Evolutionary conservation across 305 asterid genomes (phyloP).

Genomic region (Fraxinus xanthoxyloides): DNA sequence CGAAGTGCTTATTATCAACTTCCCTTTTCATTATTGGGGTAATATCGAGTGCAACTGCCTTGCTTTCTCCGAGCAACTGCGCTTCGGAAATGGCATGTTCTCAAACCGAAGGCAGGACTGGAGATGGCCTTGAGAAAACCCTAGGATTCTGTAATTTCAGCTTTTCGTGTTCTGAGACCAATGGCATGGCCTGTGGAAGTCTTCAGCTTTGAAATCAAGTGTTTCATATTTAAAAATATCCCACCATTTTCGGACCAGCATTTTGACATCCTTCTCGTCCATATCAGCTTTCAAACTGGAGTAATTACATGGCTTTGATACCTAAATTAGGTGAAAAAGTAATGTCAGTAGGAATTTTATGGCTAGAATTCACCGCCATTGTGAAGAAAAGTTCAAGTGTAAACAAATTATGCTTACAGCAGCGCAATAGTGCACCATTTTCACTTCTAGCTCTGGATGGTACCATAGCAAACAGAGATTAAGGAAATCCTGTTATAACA

Average conservation of each 20-base stretch:
- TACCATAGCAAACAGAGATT: not conserved
- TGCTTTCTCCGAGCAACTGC: not conserved
- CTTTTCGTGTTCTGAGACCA: not conserved
- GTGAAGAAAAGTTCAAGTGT: not conserved
- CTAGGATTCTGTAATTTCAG: too few species aligned
- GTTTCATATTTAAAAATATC: not conserved
- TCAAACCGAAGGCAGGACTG: too few species aligned
- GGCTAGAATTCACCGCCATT: not conserved
- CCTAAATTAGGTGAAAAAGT: not conserved
- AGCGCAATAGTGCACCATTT: not conserved
- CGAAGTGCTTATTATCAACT: not conserved
- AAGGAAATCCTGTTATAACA: not conserved
- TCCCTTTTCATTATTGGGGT: too few species aligned
- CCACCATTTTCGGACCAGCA: not conserved
- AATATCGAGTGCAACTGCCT: not conserved
- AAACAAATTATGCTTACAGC: not conserved
- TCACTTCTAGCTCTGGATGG: not conserved
- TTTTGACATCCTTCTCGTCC: not conserved
- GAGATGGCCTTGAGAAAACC: not conserved
- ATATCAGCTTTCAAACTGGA: not conserved
- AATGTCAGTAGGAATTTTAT: not conserved
- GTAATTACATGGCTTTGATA: not conserved
- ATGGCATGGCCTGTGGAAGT: not conserved
- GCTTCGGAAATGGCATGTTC: not conserved
- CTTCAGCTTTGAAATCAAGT: not conserved